phyloP scores from a whole-genome alignment of 305 asterid genomes.

The Fraxinus sp. region DNA sequence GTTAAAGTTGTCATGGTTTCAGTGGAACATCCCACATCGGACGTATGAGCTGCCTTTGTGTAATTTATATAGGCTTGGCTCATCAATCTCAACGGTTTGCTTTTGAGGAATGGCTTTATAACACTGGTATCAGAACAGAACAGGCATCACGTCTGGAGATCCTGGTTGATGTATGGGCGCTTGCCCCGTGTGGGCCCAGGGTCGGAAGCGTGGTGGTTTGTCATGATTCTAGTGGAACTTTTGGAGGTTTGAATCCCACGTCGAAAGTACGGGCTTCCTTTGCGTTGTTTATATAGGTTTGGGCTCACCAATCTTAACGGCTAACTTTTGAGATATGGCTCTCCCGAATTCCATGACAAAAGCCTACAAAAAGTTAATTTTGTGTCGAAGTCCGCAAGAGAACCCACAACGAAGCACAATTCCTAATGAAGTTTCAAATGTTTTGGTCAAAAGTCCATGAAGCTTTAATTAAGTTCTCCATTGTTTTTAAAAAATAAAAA shows the following conservation, averaged over 20 bases:
- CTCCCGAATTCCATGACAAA: background rate
- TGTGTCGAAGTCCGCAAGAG: background rate
- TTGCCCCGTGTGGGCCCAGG: background rate
- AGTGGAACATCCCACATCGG: background rate
- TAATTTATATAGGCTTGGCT: background rate
- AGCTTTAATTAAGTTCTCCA: background rate
- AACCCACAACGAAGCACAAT: background rate
- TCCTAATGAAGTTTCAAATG: background rate
- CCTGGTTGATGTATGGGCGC: background rate
- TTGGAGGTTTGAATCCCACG: background rate
- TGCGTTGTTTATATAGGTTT: background rate
- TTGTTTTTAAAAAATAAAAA: background rate
- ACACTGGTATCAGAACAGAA: background rate
- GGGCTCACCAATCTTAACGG: background rate
- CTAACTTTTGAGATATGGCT: background rate
- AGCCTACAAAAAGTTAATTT: background rate
- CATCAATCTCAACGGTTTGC: background rate
- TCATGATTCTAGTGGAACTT: background rate
- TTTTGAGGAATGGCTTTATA: background rate
- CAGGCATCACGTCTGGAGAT: background rate
- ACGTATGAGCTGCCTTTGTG: background rate
- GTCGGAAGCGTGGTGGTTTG: background rate
- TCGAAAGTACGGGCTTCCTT: background rate
- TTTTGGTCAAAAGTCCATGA: background rate
- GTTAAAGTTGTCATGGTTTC: background rate